These are phyloP conservation scores for Xylaria sp. DNA, from an alignment of 2,329 filamentous ascomycete species.

Conservation along the genomic window DNA sequence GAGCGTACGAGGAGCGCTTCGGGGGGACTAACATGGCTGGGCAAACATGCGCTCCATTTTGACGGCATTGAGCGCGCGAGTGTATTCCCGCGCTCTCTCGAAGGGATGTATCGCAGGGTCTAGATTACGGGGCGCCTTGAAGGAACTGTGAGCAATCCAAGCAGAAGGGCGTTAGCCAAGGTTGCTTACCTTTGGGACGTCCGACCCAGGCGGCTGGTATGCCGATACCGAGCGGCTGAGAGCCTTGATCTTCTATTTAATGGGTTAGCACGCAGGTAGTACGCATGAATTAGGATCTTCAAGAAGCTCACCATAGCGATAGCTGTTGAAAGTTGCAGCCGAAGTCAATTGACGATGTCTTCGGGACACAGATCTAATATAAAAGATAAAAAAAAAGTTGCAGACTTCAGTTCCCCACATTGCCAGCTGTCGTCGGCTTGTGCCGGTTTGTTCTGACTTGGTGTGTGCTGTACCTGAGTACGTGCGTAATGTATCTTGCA, in stretches of 20 bases:
- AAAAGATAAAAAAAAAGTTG: slow-evolving; percentile 17
- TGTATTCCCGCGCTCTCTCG: slow-evolving; percentile 67
- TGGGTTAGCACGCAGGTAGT: slow-evolving; percentile 6
- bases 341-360: slow-evolving; percentile 3
- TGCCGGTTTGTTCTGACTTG: neutral
- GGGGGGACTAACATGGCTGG: slow-evolving; percentile 54
- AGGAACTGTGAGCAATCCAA: slow-evolving; percentile 39
- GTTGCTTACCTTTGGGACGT: slow-evolving; percentile 55
- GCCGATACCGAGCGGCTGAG: slow-evolving; percentile 67
- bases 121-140: slow-evolving; percentile 46
- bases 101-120: slow-evolving; percentile 89
- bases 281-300: neutral
- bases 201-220: slow-evolving; percentile 68
- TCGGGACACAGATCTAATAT: slow-evolving; percentile 1
- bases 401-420: slow-evolving; percentile 11
- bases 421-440: neutral
- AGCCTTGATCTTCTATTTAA: slow-evolving; percentile 62
- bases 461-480: no score
- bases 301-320: slow-evolving; percentile 18
- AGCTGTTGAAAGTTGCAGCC: slow-evolving; percentile 3
- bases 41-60: slow-evolving; percentile 94
- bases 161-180: slow-evolving; percentile 1
- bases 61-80: slow-evolving; percentile 69
- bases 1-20: slow-evolving; percentile 48
- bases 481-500: no score